These are phyloP conservation scores for Xylaria sp. DNA, from an alignment of 2,329 filamentous ascomycete species.

Conservation along the genomic window DNA sequence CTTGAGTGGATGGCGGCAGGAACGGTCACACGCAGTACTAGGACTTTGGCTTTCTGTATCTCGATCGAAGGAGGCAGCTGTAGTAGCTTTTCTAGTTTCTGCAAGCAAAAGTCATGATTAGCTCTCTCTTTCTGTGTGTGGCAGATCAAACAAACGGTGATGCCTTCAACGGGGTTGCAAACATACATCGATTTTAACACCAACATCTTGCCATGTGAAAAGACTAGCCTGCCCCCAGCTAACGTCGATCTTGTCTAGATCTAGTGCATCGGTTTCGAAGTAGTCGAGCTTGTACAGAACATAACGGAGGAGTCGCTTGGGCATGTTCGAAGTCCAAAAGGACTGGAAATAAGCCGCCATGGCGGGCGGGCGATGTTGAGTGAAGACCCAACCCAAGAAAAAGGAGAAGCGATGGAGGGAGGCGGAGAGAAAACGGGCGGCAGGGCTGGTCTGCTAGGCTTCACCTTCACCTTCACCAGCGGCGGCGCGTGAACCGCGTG, in stretches of 20 bases:
- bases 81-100: constrained; percentile 83
- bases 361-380: constrained; percentile 46
- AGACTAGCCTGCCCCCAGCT: constrained; percentile 83
- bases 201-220: constrained; percentile 88
- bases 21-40: constrained; percentile 81
- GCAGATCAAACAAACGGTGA: constrained; percentile 12
- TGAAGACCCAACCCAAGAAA: constrained; percentile 18
- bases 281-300: constrained; percentile 85
- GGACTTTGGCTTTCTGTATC: constrained; percentile 78
- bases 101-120: constrained; percentile 44
- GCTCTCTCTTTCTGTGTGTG: constrained; percentile 24
- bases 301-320: constrained; percentile 89
- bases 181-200: constrained; percentile 78
- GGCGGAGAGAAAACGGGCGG: constrained; percentile 28
- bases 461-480: constrained; percentile 33
- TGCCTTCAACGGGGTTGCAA: neutral
- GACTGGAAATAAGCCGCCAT: constrained; percentile 80
- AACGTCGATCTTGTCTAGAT: constrained; percentile 87
- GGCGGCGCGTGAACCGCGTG: constrained; percentile 44
- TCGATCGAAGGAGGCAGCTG: constrained; percentile 78
- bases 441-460: constrained; percentile 16
- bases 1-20: constrained; percentile 89
- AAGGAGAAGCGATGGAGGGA: constrained; percentile 5
- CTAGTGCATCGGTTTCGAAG: constrained; percentile 86
- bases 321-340: constrained; percentile 76